Percentiles rank a stretch among this genome's conserved stretches.
Conservation (phyloP, 2,329 filamentous ascomycete genomes). For the Diplodia corticola region DNA sequence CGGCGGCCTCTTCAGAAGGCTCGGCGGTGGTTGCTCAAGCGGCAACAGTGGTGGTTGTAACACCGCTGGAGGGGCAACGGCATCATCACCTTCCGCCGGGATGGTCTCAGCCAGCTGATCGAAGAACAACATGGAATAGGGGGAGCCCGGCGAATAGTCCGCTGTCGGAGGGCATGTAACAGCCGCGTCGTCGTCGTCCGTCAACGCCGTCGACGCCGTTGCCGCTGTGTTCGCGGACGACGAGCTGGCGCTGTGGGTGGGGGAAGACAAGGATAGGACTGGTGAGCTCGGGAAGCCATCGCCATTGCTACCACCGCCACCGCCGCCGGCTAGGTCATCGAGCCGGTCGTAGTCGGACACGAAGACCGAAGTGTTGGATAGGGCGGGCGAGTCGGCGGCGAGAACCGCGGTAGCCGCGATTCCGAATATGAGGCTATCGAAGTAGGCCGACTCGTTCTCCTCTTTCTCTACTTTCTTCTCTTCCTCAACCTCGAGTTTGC, state of each 20-base stretch:
- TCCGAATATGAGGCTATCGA: constrained; percentile 13
- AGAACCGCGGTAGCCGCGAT: background rate
- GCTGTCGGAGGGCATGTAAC: background rate
- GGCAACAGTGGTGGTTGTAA: background rate
- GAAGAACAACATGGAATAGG: background rate
- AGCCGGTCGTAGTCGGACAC: constrained; percentile 20
- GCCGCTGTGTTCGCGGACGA: background rate
- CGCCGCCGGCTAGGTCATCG: background rate
- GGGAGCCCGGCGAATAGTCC: background rate
- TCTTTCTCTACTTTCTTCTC: background rate
- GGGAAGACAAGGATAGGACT: background rate
- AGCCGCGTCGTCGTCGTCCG: background rate
- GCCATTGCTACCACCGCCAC: background rate
- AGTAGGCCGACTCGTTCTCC: background rate
- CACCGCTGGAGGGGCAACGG: background rate
- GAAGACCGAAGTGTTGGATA: constrained; percentile 2
- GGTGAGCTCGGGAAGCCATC: background rate
- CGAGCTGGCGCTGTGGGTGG: background rate
- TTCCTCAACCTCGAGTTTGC: background rate
- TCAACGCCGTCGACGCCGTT: background rate
- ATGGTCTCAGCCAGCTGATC: background rate
- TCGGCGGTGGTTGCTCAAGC: background rate
- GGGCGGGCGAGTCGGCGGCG: background rate
- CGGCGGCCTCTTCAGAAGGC: background rate
- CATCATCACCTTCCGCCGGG: background rate